Evolutionary conservation across 371 early-diverging fungal species (phyloP).

Genomic region (Rhizopus stolonifer): DNA sequence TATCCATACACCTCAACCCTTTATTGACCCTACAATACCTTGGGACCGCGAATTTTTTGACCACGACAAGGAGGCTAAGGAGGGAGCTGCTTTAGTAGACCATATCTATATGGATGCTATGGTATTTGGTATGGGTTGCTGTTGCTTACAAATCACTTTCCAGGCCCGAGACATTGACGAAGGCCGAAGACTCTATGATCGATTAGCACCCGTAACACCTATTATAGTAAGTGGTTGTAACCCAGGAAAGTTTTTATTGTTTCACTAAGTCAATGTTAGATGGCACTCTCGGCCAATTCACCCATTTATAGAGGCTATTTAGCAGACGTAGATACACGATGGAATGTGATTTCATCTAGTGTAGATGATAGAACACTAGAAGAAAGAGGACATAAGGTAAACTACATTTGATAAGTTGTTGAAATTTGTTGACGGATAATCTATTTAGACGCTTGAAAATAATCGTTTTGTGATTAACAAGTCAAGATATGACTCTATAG

Average conservation of each 20-base stretch:
- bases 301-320: constrained; percentile 95
- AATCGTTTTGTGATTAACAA: constrained; percentile 85
- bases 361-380: constrained; percentile 96
- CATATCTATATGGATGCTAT: constrained; percentile 99
- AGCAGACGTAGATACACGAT: constrained; percentile 96
- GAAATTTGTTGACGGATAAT: neutral
- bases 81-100: constrained; percentile 81
- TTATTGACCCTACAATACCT: constrained; percentile 85
- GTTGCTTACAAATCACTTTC: constrained; percentile 98
- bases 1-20: constrained; percentile 85
- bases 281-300: constrained; percentile 94
- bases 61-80: constrained; percentile 65
- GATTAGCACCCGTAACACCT: constrained; percentile 91
- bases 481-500: constrained; percentile 97
- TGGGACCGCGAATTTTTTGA: constrained; percentile 57
- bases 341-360: constrained; percentile 94
- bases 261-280: constrained; percentile 20
- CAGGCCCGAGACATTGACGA: constrained; percentile 96
- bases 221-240: constrained; percentile 73
- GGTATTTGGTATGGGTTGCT: constrained; percentile 99
- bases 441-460: constrained; percentile 64
- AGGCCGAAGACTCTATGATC: constrained; percentile 94
- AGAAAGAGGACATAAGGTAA: constrained; percentile 87
- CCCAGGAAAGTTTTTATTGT: neutral
- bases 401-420: neutral